Conservation (phyloP, 768 basidiomycete genomes). For the Tephrocybe sp. region DNA sequence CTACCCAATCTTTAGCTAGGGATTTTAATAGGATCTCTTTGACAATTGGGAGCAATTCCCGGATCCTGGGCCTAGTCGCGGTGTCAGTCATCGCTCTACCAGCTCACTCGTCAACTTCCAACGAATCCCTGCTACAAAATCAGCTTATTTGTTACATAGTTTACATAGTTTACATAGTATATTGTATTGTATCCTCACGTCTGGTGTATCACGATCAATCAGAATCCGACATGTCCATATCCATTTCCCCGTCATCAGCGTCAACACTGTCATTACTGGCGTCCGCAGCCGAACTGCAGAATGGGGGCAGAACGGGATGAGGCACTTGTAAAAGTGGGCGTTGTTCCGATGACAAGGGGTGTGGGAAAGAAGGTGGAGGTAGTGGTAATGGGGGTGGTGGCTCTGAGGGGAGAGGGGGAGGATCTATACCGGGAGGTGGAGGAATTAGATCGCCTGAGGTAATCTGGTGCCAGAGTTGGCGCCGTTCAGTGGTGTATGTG, state of each 20-base stretch:
- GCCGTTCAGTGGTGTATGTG: constrained; percentile 36
- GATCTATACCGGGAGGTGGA: constrained; percentile 17
- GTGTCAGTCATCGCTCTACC: too few species aligned
- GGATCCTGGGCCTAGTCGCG: too few species aligned
- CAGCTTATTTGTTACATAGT: too few species aligned
- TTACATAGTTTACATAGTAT: too few species aligned
- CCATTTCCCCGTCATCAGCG: constrained; percentile 12
- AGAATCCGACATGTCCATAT: constrained; percentile 35
- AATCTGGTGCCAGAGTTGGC: constrained; percentile 38
- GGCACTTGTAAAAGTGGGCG: too few species aligned
- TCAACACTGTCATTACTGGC: too few species aligned
- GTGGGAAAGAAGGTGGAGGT: constrained; percentile 22
- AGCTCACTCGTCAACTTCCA: too few species aligned
- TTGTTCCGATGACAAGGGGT: background rate
- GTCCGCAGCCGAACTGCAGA: background rate
- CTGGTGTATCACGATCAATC: background rate
- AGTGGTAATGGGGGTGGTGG: constrained; percentile 9
- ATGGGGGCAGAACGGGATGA: too few species aligned
- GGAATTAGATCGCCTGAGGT: constrained; percentile 13
- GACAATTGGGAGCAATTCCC: too few species aligned
- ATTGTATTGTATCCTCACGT: background rate
- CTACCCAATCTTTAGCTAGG: too few species aligned
- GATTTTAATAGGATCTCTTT: too few species aligned
- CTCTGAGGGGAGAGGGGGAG: constrained; percentile 19
- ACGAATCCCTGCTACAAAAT: too few species aligned